phyloP scores from a whole-genome alignment of 306 rosid species.

The Oemleria cerasiformis region DNA sequence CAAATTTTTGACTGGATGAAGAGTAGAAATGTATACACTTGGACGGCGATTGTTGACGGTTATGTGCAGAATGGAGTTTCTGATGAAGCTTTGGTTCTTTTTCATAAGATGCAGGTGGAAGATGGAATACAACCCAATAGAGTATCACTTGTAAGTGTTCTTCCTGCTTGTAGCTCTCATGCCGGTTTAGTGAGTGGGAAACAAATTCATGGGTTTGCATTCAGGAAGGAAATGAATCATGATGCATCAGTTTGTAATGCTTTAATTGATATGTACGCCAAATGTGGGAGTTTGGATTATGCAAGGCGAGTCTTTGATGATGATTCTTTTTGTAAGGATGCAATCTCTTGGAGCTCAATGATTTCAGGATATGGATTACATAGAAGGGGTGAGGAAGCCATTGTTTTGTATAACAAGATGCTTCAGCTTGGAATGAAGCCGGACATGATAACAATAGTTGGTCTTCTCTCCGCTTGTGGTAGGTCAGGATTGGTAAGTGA shows the following conservation, averaged over 20 bases:
- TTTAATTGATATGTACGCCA: constrained; percentile 71
- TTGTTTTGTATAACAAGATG: constrained; percentile 50
- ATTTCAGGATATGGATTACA: constrained; percentile 76
- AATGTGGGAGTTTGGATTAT: constrained; percentile 68
- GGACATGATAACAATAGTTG: constrained; percentile 67
- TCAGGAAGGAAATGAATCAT: constrained; percentile 43
- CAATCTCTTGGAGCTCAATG: constrained; percentile 74
- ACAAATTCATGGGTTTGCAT: constrained; percentile 62
- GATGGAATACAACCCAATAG: constrained; percentile 59
- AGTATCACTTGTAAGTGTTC: constrained; percentile 64
- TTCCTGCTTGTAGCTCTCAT: constrained; percentile 63
- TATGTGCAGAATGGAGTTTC: constrained; percentile 53
- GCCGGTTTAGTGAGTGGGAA: constrained; percentile 57
- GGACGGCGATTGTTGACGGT: constrained; percentile 76
- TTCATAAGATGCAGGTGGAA: constrained; percentile 57
- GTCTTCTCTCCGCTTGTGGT: constrained; percentile 72
- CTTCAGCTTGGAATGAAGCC: constrained; percentile 51
- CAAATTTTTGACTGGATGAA: constrained; percentile 62
- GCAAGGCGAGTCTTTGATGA: constrained; percentile 55
- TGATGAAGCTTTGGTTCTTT: constrained; percentile 50
- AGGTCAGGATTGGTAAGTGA: constrained; percentile 67
- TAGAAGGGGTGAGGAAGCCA: constrained; percentile 67
- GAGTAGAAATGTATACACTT: constrained; percentile 55
- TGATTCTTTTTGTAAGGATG: constrained; percentile 45
- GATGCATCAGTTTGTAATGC: constrained; percentile 59